Conservation (phyloP, 2,329 filamentous ascomycete genomes). For the Colletotrichum viniferum region DNA sequence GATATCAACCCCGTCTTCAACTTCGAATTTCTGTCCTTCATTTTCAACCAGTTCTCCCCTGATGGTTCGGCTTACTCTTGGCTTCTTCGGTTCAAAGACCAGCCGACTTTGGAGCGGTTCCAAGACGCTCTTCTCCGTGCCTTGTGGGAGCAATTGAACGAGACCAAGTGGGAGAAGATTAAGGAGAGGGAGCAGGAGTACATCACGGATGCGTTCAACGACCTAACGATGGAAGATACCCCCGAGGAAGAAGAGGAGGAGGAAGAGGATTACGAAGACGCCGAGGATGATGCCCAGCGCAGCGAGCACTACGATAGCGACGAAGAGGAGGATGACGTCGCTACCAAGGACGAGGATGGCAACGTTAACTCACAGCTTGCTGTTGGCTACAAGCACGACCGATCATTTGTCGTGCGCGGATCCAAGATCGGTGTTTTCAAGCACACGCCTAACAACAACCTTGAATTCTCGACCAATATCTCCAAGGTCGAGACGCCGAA, state of each 20-base stretch:
- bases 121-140: constrained; percentile 95
- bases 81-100: constrained; percentile 90
- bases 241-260: constrained; percentile 52
- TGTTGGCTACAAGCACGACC: constrained; percentile 95
- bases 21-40: constrained; percentile 98
- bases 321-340: constrained; percentile 80
- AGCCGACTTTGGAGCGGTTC: constrained; percentile 80
- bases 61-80: constrained; percentile 94
- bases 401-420: constrained; percentile 94
- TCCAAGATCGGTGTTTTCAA: constrained; percentile 99
- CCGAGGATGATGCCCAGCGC: constrained; percentile 65
- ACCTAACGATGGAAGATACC: constrained; percentile 88
- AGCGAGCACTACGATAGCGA: constrained; percentile 73
- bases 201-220: constrained; percentile 92
- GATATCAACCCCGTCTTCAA: constrained; percentile 98
- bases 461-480: constrained; percentile 97
- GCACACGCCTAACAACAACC: constrained; percentile 87
- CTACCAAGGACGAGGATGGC: constrained; percentile 71
- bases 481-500: constrained; percentile 90
- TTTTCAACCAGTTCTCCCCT: constrained; percentile 94
- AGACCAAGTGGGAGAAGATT: constrained; percentile 91
- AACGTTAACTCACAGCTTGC: constrained; percentile 93
- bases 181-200: constrained; percentile 95
- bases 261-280: constrained; percentile 62
- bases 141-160: constrained; percentile 94